phyloP scores from a whole-genome alignment of 164 flowering plant genomes.

The Magnolia kwangsiensis region DNA sequence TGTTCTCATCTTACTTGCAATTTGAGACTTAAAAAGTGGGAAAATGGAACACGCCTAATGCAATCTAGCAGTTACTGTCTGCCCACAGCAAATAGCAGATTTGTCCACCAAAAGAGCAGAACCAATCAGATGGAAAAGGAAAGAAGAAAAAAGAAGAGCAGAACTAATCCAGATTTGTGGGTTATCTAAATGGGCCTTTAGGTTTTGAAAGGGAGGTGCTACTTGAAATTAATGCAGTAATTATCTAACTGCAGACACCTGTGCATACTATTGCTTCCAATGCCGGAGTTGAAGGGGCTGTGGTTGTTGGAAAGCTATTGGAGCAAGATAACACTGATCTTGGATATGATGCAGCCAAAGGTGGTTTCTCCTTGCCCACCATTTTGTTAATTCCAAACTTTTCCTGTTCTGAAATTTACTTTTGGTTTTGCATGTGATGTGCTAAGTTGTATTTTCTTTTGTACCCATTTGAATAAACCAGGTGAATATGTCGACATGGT shows the following conservation, averaged over 20 bases:
- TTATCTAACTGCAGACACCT: slow-evolving; percentile 54
- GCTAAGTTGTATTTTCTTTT: not conserved
- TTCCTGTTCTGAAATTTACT: not conserved
- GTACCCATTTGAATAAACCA: slow-evolving; percentile 24
- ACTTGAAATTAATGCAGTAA: not conserved
- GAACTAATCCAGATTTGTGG: too few relatives aligned
- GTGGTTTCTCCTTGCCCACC: slow-evolving; percentile 19
- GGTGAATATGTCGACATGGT: slow-evolving; percentile 98
- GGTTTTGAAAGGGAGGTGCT: too few relatives aligned
- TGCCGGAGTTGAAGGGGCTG: slow-evolving; percentile 98
- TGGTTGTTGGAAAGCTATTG: slow-evolving; percentile 90
- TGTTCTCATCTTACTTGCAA: too few relatives aligned
- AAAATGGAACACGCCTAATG: too few relatives aligned
- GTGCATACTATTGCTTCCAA: slow-evolving; percentile 81
- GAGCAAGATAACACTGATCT: slow-evolving; percentile 84
- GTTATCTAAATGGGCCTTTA: too few relatives aligned
- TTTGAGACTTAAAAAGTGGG: too few relatives aligned
- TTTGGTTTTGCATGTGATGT: not conserved
- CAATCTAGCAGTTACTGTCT: too few relatives aligned
- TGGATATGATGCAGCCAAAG: slow-evolving; percentile 99
- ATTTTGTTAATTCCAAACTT: not conserved
- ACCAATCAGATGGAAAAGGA: too few relatives aligned
- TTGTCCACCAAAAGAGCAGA: too few relatives aligned
- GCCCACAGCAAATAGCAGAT: too few relatives aligned
- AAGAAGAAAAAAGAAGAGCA: too few relatives aligned